These are phyloP conservation scores for Sphagnum magellanicum DNA, from an alignment of 228 moss, liverwort and hornwort genomes.

Conservation along the genomic window DNA sequence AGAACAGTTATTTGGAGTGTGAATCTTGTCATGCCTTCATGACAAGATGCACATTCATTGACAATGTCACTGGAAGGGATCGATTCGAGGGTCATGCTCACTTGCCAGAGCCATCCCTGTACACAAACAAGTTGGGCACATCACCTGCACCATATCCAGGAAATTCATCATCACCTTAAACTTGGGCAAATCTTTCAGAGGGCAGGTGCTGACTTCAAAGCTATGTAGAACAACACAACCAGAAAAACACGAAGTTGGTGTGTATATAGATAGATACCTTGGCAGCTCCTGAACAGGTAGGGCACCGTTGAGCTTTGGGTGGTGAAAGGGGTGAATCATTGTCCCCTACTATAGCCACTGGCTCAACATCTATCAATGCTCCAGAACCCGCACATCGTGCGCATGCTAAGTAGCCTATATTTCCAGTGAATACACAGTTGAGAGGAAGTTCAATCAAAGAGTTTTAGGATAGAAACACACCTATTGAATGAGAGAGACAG, in stretches of 20 bases:
- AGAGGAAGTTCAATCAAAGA: neutral
- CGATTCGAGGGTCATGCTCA: slow-evolving; percentile 98
- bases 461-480: neutral
- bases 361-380: slow-evolving; percentile 36
- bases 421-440: no score
- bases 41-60: no score
- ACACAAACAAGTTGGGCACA: slow-evolving; percentile 98
- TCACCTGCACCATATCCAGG: slow-evolving; percentile 48
- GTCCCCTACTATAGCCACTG: slow-evolving; percentile 14
- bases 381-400: slow-evolving; percentile 91
- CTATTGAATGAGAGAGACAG: neutral
- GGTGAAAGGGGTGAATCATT: slow-evolving; percentile 3
- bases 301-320: slow-evolving; percentile 47
- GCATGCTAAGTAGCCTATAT: slow-evolving; percentile 85
- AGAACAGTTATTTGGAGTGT: no score
- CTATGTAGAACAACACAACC: neutral
- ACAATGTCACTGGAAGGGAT: slow-evolving; percentile 67
- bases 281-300: slow-evolving; percentile 87
- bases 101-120: slow-evolving; percentile 95
- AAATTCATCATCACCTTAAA: no score
- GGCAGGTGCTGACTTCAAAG: no score
- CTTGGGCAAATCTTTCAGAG: no score
- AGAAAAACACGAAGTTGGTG: neutral
- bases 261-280: slow-evolving; percentile 36
- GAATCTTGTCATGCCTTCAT: no score